Conservation (phyloP, 371 early-diverging fungal species). For the Phascolomyces articulosus region DNA sequence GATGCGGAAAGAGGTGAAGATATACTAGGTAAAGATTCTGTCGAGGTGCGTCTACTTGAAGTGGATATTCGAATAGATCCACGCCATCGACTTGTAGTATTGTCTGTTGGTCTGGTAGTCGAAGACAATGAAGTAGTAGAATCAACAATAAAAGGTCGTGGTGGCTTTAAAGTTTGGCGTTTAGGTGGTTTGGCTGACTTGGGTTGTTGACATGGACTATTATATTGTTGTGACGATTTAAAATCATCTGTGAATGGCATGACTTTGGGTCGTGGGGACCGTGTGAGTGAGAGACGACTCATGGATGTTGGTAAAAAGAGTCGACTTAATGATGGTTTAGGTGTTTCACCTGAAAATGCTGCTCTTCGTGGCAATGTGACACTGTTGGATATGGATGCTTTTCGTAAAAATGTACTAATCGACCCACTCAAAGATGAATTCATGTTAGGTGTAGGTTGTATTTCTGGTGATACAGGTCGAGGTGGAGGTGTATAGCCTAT, state of each 20-base stretch:
- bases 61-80: neutral
- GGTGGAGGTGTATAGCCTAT: conserved; percentile 16
- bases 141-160: conserved; percentile 1
- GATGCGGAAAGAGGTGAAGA: conserved; percentile 4
- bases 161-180: neutral
- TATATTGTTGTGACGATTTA: neutral
- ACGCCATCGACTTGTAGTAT: conserved; percentile 2
- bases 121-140: neutral
- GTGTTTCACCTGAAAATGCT: conserved; percentile 1
- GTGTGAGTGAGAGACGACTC: conserved; percentile 12
- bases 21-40: neutral
- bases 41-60: neutral
- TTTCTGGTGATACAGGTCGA: conserved; percentile 12
- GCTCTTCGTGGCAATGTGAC: conserved; percentile 6
- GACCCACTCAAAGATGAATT: conserved; percentile 11
- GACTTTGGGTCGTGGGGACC: conserved; percentile 9
- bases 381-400: conserved; percentile 2
- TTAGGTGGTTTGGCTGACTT: neutral
- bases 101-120: neutral
- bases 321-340: conserved; percentile 8
- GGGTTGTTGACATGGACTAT: neutral
- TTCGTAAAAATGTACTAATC: conserved; percentile 8
- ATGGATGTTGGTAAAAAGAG: conserved; percentile 11
- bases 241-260: conserved; percentile 6
- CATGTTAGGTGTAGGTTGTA: conserved; percentile 6